Conservation (phyloP, 2,329 filamentous ascomycete genomes). For the Talaromyces verruculosus region DNA sequence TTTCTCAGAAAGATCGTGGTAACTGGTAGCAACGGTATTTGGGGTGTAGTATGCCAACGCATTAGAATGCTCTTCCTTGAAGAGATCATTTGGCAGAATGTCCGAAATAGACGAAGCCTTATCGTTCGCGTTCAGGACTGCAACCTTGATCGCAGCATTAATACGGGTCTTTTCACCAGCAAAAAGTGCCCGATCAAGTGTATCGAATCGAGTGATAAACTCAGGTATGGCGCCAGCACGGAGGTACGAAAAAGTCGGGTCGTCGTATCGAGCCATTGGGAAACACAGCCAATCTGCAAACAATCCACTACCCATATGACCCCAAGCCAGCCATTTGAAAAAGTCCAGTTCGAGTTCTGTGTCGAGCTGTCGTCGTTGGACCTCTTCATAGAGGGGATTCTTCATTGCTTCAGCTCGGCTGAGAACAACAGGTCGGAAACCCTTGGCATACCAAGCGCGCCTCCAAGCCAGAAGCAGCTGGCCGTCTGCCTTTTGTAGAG, state of each 20-base stretch:
- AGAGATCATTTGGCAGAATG: conserved; percentile 58
- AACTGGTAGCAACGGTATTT: conserved; percentile 62
- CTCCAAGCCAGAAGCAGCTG: conserved; percentile 82
- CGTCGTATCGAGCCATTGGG: conserved; percentile 77
- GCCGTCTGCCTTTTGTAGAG: conserved; percentile 70
- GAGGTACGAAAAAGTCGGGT: conserved; percentile 69
- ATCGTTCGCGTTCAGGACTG: conserved; percentile 45
- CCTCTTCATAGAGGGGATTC: conserved; percentile 72
- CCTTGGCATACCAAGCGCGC: conserved; percentile 91
- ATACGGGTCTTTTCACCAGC: conserved; percentile 67
- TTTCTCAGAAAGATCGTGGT: conserved; percentile 65
- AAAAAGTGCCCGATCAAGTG: conserved; percentile 69
- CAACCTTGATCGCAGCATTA: conserved; percentile 60
- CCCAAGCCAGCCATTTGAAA: conserved; percentile 89
- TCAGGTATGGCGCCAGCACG: conserved; percentile 72
- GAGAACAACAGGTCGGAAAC: conserved; percentile 81
- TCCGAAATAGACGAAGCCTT: conserved; percentile 63
- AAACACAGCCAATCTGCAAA: conserved; percentile 76
- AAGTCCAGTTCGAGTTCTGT: conserved; percentile 66
- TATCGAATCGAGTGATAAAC: conserved; percentile 69
- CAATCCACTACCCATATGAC: conserved; percentile 80
- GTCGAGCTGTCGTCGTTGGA: conserved; percentile 60
- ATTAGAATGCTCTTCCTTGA: conserved; percentile 65
- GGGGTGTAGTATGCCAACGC: conserved; percentile 77
- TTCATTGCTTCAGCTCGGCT: conserved; percentile 76